Conservation (phyloP, 768 basidiomycete genomes). For the Leccinum longicurvipes region DNA sequence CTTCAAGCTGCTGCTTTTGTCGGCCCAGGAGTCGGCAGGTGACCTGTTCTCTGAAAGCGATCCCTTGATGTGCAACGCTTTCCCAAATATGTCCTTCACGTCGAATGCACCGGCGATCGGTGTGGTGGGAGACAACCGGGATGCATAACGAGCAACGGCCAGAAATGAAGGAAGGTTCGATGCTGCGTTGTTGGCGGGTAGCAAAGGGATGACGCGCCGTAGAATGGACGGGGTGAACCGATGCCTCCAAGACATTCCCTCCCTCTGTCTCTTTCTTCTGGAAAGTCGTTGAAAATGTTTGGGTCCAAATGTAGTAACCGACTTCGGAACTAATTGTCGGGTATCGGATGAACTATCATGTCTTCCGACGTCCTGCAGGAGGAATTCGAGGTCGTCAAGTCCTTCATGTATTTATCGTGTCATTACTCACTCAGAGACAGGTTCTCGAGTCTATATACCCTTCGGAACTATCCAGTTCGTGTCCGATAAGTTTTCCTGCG, state of each 20-base stretch:
- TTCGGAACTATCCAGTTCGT: constrained; percentile 88
- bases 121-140: constrained; percentile 6
- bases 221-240: constrained; percentile 13
- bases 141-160: constrained; percentile 9
- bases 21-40: constrained; percentile 38
- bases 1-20: constrained; percentile 18
- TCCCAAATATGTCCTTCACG: constrained; percentile 13
- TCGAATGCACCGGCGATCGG: constrained; percentile 1
- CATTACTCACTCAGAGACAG: constrained; percentile 37
- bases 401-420: constrained; percentile 3
- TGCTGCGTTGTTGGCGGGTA: neutral
- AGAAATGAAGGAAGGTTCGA: neutral
- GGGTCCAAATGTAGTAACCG: constrained; percentile 12
- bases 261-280: neutral
- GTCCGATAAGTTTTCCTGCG: constrained; percentile 29
- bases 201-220: constrained; percentile 6
- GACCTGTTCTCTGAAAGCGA: constrained; percentile 13
- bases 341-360: constrained; percentile 41
- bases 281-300: constrained; percentile 4
- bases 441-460: constrained; percentile 97
- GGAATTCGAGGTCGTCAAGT: constrained; percentile 76
- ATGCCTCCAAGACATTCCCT: constrained; percentile 19
- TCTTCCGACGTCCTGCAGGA: constrained; percentile 67
- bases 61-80: constrained; percentile 15
- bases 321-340: constrained; percentile 25